Evolutionary conservation across 2,329 filamentous ascomycete species (phyloP).

Genomic region (Talaromyces islandicus): DNA sequence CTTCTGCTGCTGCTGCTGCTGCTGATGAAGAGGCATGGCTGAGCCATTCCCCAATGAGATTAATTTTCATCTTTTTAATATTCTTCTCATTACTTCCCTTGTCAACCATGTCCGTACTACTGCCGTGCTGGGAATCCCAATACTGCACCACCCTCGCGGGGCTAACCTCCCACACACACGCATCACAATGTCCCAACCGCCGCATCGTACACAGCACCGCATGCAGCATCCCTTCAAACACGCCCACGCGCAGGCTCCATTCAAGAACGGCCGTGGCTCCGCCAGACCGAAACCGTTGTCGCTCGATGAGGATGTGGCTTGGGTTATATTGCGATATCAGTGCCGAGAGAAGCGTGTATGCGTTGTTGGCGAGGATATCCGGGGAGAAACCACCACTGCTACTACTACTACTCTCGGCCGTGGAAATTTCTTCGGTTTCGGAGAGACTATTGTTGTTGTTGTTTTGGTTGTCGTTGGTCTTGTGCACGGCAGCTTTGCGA

Average conservation of each 20-base stretch:
- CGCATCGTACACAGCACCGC: conserved; percentile 57
- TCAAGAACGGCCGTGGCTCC: conserved; percentile 63
- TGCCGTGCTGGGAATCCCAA: conserved; percentile 32
- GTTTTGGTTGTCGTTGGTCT: too few relatives aligned
- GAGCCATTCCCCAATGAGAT: conserved; percentile 42
- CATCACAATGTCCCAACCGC: conserved; percentile 37
- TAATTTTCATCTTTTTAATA: conserved; percentile 54
- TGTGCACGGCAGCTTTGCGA: not conserved
- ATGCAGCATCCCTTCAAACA: conserved; percentile 76
- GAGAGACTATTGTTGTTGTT: too few relatives aligned
- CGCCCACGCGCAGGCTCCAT: conserved; percentile 78
- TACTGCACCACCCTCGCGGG: conserved; percentile 53
- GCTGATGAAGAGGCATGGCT: not conserved
- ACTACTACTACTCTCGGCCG: too few relatives aligned
- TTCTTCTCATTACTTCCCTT: conserved; percentile 13
- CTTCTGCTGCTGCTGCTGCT: not conserved
- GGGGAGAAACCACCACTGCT: too few relatives aligned
- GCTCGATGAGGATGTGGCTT: conserved; percentile 65
- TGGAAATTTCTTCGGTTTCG: not conserved
- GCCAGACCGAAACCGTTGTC: conserved; percentile 59
- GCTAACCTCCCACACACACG: conserved; percentile 45
- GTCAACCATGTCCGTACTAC: not conserved
- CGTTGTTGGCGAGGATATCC: conserved; percentile 47
- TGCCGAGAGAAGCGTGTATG: conserved; percentile 49
- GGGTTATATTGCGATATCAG: conserved; percentile 51